Percentiles rank a stretch among this genome's conserved stretches.
Conservation (phyloP, 352 stramenopile species). For the Pythium sukuiense region DNA sequence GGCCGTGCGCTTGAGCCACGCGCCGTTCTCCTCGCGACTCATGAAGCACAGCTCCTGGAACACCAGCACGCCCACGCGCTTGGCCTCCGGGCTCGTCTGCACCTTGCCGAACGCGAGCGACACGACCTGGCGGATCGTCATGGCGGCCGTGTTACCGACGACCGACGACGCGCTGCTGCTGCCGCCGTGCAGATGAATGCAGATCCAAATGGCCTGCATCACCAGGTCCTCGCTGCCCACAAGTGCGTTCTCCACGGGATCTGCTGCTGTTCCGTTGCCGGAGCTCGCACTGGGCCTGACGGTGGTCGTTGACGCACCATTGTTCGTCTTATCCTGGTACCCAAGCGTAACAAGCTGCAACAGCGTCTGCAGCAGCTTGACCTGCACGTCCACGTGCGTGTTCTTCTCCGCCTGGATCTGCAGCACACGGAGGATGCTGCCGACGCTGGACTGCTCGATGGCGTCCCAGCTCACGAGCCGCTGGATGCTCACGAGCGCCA, state of each 20-base stretch:
- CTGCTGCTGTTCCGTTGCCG: background rate
- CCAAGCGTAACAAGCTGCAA: slow-evolving; percentile 84
- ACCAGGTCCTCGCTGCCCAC: slow-evolving; percentile 84
- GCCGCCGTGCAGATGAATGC: slow-evolving; percentile 71
- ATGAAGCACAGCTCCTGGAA: slow-evolving; percentile 89
- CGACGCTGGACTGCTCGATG: slow-evolving; percentile 92
- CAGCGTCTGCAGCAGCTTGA: slow-evolving; percentile 89
- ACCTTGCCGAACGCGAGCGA: slow-evolving; percentile 87
- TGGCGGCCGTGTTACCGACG: slow-evolving; percentile 83
- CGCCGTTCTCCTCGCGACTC: slow-evolving; percentile 79
- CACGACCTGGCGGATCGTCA: slow-evolving; percentile 88
- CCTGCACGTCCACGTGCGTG: slow-evolving; percentile 74
- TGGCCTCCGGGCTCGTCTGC: slow-evolving; percentile 60
- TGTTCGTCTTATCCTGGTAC: slow-evolving; percentile 53
- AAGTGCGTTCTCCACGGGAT: slow-evolving; percentile 38
- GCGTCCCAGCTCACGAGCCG: slow-evolving; percentile 94
- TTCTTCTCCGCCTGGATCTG: slow-evolving; percentile 95
- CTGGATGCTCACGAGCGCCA: slow-evolving; percentile 95
- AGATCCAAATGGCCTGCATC: slow-evolving; percentile 89
- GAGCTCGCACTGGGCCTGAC: background rate
- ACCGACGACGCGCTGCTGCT: slow-evolving; percentile 78
- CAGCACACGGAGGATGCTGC: slow-evolving; percentile 94
- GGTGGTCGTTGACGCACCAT: background rate
- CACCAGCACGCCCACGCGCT: slow-evolving; percentile 79
- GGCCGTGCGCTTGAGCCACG: slow-evolving; percentile 82